phyloP scores from a whole-genome alignment of 1,284 basidiomycete genomes.

The Moniliella sp. region DNA sequence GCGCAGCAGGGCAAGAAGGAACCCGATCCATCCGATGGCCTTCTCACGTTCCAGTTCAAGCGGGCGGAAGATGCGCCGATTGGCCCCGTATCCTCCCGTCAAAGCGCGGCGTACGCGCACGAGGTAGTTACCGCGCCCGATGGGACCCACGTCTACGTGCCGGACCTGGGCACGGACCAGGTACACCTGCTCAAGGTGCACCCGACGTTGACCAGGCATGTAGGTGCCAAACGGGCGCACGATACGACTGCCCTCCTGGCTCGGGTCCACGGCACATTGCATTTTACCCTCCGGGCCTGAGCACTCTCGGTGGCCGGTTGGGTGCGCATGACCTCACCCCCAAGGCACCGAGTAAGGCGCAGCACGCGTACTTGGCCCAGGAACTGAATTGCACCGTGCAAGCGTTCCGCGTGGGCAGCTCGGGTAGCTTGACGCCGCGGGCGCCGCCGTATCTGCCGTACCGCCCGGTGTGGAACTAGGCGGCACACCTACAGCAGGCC shows the following conservation, averaged over 20 bases:
- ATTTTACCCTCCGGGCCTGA: constrained; percentile 3
- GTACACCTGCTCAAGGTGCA: constrained; percentile 7
- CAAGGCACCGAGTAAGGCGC: not conserved
- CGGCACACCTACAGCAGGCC: constrained; percentile 5
- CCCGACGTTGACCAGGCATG: not conserved
- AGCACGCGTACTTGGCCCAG: constrained; percentile 11
- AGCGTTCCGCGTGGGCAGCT: constrained; percentile 5
- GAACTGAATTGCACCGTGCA: constrained; percentile 13
- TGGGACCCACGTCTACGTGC: constrained; percentile 12
- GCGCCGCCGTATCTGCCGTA: constrained; percentile 5
- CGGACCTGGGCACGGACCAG: constrained; percentile 17
- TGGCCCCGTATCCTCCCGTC: constrained; percentile 12
- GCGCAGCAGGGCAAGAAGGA: too few species aligned
- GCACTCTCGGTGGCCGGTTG: not conserved
- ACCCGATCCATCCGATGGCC: not conserved
- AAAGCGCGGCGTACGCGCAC: constrained; percentile 19
- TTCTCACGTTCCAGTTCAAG: constrained; percentile 7
- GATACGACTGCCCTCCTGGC: constrained; percentile 6
- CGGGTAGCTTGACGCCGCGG: constrained; percentile 2
- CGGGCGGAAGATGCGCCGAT: constrained; percentile 2
- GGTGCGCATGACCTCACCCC: not conserved
- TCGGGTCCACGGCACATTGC: constrained; percentile 10
- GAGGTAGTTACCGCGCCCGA: constrained; percentile 9
- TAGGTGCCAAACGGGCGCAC: constrained; percentile 3
- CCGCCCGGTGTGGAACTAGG: constrained; percentile 9